Evolutionary conservation across 2,329 filamentous ascomycete species (phyloP), one percentile per base, ranked within the genome.

Genomic region (Mycogone perniciosa): DNA sequence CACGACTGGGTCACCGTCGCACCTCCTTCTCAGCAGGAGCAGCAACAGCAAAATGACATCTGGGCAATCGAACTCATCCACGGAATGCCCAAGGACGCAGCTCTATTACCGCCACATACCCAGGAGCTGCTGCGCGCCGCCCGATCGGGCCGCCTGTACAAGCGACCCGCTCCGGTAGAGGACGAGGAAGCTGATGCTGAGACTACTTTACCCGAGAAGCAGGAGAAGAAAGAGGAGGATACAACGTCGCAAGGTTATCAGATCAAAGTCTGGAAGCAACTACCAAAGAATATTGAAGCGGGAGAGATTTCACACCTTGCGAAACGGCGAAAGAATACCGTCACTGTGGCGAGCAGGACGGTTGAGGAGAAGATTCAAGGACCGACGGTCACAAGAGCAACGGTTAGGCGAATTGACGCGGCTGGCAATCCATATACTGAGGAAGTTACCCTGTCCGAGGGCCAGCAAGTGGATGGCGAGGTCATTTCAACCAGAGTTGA

Each of bases 1-100:
- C 83, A 87, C 56, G 82, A 86, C 52, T 75, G 74, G 69, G 78
- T 89, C 51, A 85, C 73, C 39, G 73, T 92, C 62, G 82, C 82
- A 57, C 84, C 88, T 47, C 81, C 81, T 9, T 73, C 78, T 7
- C 76, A 81, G 35, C 74, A 81, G 55, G 86, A 91, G 59, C 81
- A 77, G 30, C 75, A 71, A 31, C 75, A 82, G 55, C 77, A 77
- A 58, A 81, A 83, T 61, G 81, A 86, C 64, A 75, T 81, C 47
- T 92, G 86, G 80, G 84, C 83, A n/a, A 64, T 76, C 44, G 91
- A 96, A 63, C 77, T 89, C 13, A 84, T 88, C 3, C 76, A 80
- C 56, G 81, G 81, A 41, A 92, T 96, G 88, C 92, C 92, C 37
- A 87, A 88, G 60, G 92, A 96, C 65, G 88, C 82, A 31, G 80